Conservation (phyloP, 768 basidiomycete species). For the Hysterangium stoloniferum region DNA sequence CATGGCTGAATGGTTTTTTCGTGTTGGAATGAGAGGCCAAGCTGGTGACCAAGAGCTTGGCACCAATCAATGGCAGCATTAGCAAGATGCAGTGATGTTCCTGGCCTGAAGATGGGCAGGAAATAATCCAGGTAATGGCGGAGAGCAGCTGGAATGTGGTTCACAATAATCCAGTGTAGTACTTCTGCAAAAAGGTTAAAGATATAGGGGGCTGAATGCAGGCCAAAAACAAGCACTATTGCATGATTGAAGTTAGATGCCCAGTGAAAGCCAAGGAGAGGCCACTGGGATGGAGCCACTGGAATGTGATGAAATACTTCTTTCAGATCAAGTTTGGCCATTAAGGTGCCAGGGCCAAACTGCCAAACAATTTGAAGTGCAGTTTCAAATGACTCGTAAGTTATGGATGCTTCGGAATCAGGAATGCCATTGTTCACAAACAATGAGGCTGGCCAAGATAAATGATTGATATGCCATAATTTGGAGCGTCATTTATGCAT, state of each 20-base stretch:
- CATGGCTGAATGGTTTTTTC: constrained; percentile 20
- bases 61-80: constrained; percentile 25
- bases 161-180: constrained; percentile 33
- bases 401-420: constrained; percentile 22
- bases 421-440: constrained; percentile 23
- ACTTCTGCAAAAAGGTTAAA: constrained; percentile 34
- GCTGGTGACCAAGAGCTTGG: constrained; percentile 19
- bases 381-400: constrained; percentile 23
- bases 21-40: constrained; percentile 27
- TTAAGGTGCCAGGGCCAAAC: constrained; percentile 22
- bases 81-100: not conserved
- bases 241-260: constrained; percentile 21
- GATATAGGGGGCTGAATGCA: constrained; percentile 30
- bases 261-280: constrained; percentile 28
- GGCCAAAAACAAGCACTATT: constrained; percentile 28
- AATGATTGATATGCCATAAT: constrained; percentile 17
- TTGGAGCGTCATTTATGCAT: no score
- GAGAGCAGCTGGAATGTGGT: constrained; percentile 20
- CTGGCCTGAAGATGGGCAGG: constrained; percentile 16
- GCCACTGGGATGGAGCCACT: constrained; percentile 24
- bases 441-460: constrained; percentile 16
- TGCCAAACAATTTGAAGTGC: not conserved
- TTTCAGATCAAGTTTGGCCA: constrained; percentile 31
- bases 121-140: constrained; percentile 24
- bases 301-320: constrained; percentile 32